A percentile compares a stretch with the other conserved stretches of the same genome.
These are phyloP conservation scores for Rhodotorula paludigena DNA, from an alignment of 768 basidiomycete species.

Conservation along the genomic window DNA sequence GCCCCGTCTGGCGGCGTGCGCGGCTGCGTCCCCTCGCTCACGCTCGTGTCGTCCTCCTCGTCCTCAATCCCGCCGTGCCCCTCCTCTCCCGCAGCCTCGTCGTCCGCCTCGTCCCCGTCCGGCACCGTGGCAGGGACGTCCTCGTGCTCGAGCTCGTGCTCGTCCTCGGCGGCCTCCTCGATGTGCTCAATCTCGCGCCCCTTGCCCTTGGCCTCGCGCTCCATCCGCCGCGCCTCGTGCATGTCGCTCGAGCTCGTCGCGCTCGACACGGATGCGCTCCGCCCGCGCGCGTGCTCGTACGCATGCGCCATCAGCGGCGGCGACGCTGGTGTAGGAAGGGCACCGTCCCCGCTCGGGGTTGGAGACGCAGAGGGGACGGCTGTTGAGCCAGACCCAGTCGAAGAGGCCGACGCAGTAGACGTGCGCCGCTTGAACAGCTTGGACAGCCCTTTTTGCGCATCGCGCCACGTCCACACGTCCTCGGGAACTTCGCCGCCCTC, in stretches of 20 bases:
- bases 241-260: slow-evolving; percentile 1
- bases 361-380: no score
- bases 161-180: slow-evolving; percentile 24
- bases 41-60: slow-evolving; percentile 6
- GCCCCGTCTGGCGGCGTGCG: slow-evolving; percentile 12
- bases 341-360: no score
- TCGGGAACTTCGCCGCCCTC: slow-evolving; percentile 26
- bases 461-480: slow-evolving; percentile 33
- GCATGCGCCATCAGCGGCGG: not conserved
- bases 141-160: not conserved
- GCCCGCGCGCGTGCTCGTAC: not conserved
- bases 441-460: slow-evolving; percentile 10
- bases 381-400: not conserved
- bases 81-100: not conserved
- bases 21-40: slow-evolving; percentile 4
- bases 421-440: slow-evolving; percentile 34
- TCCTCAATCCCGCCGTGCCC: not conserved
- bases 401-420: not conserved
- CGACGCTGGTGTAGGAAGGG: not conserved
- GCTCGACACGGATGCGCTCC: not conserved
- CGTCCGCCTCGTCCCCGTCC: slow-evolving; percentile 11
- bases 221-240: slow-evolving; percentile 30
- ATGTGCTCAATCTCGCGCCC: slow-evolving; percentile 34
- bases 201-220: slow-evolving; percentile 30
- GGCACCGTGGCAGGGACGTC: not conserved